Base-by-base conservation (phyloP, 179 eudicot species). In the Silene vulgaris region DNA sequence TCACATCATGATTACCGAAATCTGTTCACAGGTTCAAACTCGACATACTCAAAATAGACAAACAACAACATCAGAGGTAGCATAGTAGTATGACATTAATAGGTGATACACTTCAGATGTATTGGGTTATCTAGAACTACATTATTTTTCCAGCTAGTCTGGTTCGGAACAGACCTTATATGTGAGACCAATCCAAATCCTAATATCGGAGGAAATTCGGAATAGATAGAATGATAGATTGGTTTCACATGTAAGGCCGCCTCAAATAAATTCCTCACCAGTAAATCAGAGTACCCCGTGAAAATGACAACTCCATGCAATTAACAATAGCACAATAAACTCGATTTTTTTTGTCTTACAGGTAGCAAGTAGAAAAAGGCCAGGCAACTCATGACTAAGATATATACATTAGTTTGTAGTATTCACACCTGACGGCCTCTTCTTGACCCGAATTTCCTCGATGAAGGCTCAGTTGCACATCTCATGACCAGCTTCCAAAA, bases 281-380 rank as follows among this genome's bases (percentile, higher is more conserved):
- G 16, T 29, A 64, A 64, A 64, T 64, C 68, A 64, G 40, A 64
- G n/a, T 12, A 64, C 29, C 37, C 5, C 37, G 23, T 23, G 16
- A 62, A 30, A 26, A 64, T 0, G 6, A 64, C 68, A 64, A 65
- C 35, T 14, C 54, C 71, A 8, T 14, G 14, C 26, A 62, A 62
- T 21, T 40, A 40, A 40, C 48, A 62, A 2, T 12, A 21, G 1
- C 66, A 62, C 30, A 52, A 52, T 52, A 52, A 52, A 52, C n/a
- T 52, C 57, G n/a, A 52, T 52, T 52, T 52, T 50, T 35, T 67
- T 35, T 35, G 43, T 64, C 35, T 64, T 29, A 14, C 68, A 28
- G 68, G 68, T 28, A 28, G 71, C 71, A 67, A 48, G 8, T 35
- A n/a, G 71, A 28, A 20, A 64, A 67, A 67, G 8, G 72, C 8